Percentiles rank a stretch among this genome's conserved stretches.
Conservation (phyloP, 345 rosid species). For the Aquilaria yunnanensis region DNA sequence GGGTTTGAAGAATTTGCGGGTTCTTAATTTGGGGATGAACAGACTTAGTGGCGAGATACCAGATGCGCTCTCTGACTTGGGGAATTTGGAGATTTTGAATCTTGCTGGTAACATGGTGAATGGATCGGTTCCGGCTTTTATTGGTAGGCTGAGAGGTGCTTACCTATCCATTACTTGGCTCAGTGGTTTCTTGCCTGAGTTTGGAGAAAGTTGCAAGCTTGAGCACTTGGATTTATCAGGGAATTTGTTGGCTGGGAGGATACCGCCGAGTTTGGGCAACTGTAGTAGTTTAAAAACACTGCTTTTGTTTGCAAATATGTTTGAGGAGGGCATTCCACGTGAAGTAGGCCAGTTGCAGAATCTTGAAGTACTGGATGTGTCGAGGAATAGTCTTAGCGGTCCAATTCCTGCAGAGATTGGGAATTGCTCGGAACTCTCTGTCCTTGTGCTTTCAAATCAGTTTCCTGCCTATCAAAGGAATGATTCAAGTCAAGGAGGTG, state of each 20-base stretch:
- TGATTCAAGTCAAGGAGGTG: conserved; percentile 29
- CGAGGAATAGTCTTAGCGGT: conserved; percentile 77
- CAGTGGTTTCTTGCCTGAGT: conserved; percentile 55
- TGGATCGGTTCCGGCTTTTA: conserved; percentile 64
- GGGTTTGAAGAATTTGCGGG: conserved; percentile 50
- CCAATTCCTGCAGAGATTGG: conserved; percentile 70
- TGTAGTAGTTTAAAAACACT: conserved; percentile 52
- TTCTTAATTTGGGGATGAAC: conserved; percentile 81
- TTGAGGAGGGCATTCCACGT: conserved; percentile 68
- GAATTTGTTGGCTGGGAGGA: conserved; percentile 57
- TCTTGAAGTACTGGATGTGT: conserved; percentile 84
- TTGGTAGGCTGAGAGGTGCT: conserved; percentile 57
- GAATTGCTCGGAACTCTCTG: conserved; percentile 55
- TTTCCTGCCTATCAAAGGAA: conserved; percentile 40
- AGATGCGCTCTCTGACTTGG: conserved; percentile 27
- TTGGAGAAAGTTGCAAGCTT: conserved; percentile 68
- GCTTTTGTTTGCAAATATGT: conserved; percentile 63
- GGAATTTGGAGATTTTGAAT: conserved; percentile 49
- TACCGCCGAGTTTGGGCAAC: conserved; percentile 63
- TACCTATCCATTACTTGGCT: conserved; percentile 57
- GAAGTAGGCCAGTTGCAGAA: conserved; percentile 62
- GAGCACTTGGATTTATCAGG: conserved; percentile 87
- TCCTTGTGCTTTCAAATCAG: conserved; percentile 66
- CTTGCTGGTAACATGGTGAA: conserved; percentile 72
- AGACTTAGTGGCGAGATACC: conserved; percentile 58